These are phyloP conservation scores for Gossypium herbaceum DNA, from an alignment of 345 rosid species.

Conservation along the genomic window DNA sequence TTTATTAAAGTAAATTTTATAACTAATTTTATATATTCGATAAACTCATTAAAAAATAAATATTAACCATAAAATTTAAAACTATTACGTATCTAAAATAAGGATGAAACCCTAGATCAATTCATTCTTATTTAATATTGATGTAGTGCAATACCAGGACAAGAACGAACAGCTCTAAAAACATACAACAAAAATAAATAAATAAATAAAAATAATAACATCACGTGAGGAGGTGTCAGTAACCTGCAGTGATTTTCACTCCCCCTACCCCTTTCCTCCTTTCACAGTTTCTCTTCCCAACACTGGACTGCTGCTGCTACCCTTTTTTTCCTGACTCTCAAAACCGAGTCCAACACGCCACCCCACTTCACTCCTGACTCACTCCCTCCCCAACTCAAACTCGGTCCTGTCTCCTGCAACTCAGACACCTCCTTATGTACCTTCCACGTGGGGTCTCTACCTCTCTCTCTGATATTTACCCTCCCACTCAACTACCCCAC, in stretches of 20 bases:
- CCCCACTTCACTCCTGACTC: neutral
- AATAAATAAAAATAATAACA: neutral
- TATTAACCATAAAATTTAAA: too few species aligned
- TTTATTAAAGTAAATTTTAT: rapidly evolving
- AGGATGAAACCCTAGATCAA: rapidly evolving
- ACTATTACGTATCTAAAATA: rapidly evolving
- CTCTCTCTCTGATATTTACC: constrained; percentile 7
- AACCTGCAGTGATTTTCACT: neutral
- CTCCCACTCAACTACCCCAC: constrained; percentile 28
- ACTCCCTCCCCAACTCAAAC: neutral
- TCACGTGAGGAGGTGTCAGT: neutral
- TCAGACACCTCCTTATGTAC: constrained; percentile 29
- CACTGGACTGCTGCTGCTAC: neutral
- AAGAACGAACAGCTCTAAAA: neutral
- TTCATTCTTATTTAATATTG: too few species aligned
- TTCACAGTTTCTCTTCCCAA: neutral
- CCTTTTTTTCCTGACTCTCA: neutral
- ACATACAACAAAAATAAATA: neutral
- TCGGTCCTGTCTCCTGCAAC: constrained; percentile 40
- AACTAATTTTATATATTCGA: too few species aligned
- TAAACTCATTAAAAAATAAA: too few species aligned
- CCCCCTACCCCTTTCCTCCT: neutral
- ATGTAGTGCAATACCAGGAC: too few species aligned
- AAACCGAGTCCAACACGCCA: constrained; percentile 17
- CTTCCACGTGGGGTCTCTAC: constrained; percentile 33